A percentile compares a stretch with the other conserved stretches of the same genome.
Conservation (phyloP, 805 yeast genomes). For the Limtongia smithiae region DNA sequence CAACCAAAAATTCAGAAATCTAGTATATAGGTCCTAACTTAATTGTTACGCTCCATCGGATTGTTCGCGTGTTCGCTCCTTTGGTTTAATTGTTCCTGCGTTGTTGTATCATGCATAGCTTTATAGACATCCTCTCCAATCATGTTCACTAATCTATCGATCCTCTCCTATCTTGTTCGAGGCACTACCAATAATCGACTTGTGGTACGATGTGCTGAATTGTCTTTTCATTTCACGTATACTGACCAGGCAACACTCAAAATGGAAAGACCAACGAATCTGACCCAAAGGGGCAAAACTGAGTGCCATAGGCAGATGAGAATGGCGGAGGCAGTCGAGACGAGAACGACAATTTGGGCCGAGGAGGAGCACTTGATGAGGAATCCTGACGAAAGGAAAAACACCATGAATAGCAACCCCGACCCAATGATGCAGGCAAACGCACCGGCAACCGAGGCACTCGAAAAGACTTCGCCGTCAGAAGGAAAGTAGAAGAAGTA, state of each 20-base stretch:
- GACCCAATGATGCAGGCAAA: neutral
- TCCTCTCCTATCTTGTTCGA: too few species aligned
- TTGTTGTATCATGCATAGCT: too few species aligned
- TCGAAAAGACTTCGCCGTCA: neutral
- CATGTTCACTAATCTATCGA: too few species aligned
- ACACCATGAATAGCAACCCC: conserved; percentile 8
- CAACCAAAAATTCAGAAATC: neutral
- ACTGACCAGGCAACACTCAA: conserved; percentile 18
- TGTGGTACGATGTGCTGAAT: too few species aligned
- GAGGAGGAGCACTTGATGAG: conserved; percentile 23
- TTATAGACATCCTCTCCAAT: too few species aligned
- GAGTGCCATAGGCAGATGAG: conserved; percentile 12
- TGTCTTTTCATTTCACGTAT: conserved; percentile 21
- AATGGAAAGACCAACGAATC: conserved; percentile 1
- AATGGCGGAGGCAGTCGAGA: conserved; percentile 24
- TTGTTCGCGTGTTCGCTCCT: too few species aligned
- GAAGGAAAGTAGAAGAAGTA: conserved; percentile 1
- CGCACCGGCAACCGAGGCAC: neutral
- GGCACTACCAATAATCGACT: too few species aligned
- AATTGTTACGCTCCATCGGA: too few species aligned
- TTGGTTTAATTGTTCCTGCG: too few species aligned
- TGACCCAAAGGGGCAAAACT: conserved; percentile 6
- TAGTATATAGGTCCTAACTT: neutral
- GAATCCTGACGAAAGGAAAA: conserved; percentile 22
- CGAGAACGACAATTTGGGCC: conserved; percentile 24